Evolutionary conservation across 1,139 yeast genomes (phyloP), one percentile per base, ranked within the genome.

Genomic region (Yamadazyma atmosphaerica): DNA sequence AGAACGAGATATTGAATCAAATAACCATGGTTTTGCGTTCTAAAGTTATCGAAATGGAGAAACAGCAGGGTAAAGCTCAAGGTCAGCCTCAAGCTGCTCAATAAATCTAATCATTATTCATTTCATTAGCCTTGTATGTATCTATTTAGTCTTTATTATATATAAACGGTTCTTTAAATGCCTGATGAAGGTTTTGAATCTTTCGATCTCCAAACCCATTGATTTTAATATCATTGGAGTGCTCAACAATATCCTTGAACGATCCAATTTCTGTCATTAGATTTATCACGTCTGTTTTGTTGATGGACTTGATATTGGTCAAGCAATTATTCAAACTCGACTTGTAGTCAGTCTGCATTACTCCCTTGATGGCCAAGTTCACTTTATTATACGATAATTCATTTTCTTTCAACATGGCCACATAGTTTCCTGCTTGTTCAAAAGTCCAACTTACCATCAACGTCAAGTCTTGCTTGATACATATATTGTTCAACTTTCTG

Each of bases 351-450:
- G 59, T 60, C 26, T 66, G 66, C 42, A 58, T 60, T 17, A 60
- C 50, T 3, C 80, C 82, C 49, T 68, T 70, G 39, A 78, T 72
- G 9, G 44, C 37, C 15, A 55, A 49, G 31, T 51, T 50, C 8
- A 60, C 42, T 36, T 56, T 57, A 22, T 54, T 48, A 2, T 60
- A 61, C 1, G 61, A 45, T 22, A 63, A 53, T 45, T 76, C 82
- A 41, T 74, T 68, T 34, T 68, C 72, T 49, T 77, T 78, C 23
- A 77, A 59, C 50, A 66, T 62, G 4, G 71, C 79, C 16, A 90
- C 60, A 54, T 89, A 90, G 42, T 79, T 81, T 0, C 90, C 96
- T 2, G 96, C 95, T 54, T 92, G 97, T 46, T 81, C 88, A 49
- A 80, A 81, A 22, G 83, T 78, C 86, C 96, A 89, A 0, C 95